These are phyloP conservation scores for Rhodotorula sp. DNA, from an alignment of 1,284 basidiomycete genomes.

Conservation along the genomic window DNA sequence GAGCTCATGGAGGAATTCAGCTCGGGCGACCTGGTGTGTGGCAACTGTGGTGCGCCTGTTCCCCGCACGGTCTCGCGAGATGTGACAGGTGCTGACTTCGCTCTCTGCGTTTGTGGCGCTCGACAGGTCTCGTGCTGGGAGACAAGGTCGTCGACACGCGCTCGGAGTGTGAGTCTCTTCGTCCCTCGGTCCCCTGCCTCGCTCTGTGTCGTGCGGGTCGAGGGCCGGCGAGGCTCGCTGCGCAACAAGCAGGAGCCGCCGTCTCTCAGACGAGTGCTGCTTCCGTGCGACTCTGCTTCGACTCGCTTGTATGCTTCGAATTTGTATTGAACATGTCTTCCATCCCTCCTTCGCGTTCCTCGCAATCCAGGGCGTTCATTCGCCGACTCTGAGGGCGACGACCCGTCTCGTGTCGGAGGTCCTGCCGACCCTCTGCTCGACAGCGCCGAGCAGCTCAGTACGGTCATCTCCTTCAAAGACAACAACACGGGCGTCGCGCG, in stretches of 20 bases:
- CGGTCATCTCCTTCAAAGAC: slow-evolving; percentile 90
- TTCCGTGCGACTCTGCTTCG: background rate
- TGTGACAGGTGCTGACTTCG: background rate
- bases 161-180: slow-evolving; percentile 70
- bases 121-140: slow-evolving; percentile 65
- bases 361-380: slow-evolving; percentile 71
- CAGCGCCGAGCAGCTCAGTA: slow-evolving; percentile 89
- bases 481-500: slow-evolving; percentile 89
- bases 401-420: slow-evolving; percentile 98
- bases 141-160: slow-evolving; percentile 97
- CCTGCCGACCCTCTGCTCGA: slow-evolving; percentile 84
- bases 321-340: slow-evolving; percentile 11
- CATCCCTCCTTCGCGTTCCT: slow-evolving; percentile 46
- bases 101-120: background rate
- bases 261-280: background rate
- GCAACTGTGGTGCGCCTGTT: slow-evolving; percentile 75
- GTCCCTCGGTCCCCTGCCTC: background rate
- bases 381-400: slow-evolving; percentile 93
- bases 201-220: background rate
- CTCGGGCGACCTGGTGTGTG: slow-evolving; percentile 96
- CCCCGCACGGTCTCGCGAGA: background rate
- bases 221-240: background rate
- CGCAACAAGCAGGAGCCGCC: background rate
- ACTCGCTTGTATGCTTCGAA: background rate
- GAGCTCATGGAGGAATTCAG: slow-evolving; percentile 97